A percentile compares a stretch with the other conserved stretches of the same genome.
Conservation (phyloP, 2,329 filamentous ascomycete species). For the Colletotrichum plurivorum region DNA sequence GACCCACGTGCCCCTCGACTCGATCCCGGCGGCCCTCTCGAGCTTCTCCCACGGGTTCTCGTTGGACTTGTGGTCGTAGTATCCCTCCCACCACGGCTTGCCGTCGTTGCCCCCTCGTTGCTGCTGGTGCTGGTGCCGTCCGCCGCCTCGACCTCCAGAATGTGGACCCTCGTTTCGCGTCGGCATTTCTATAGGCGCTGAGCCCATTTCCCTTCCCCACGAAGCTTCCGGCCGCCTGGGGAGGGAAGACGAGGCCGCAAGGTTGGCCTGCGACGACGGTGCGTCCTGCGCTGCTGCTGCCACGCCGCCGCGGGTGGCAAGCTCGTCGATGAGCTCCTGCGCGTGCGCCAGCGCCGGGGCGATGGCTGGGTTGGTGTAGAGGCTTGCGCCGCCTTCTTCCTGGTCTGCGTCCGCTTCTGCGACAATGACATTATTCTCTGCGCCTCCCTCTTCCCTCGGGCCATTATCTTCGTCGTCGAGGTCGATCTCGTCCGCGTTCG, state of each 20-base stretch:
- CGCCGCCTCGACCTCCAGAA: neutral
- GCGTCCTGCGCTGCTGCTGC: neutral
- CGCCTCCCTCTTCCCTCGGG: constrained; percentile 58
- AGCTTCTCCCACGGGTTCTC: constrained; percentile 79
- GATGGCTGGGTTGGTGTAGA: constrained; percentile 22
- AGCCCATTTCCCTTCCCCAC: constrained; percentile 35
- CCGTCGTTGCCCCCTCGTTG: constrained; percentile 11
- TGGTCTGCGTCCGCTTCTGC: constrained; percentile 16
- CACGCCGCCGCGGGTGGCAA: constrained; percentile 11
- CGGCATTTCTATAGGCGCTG: constrained; percentile 20
- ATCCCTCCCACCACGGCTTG: constrained; percentile 73
- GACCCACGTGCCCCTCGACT: constrained; percentile 62
- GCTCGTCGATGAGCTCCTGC: constrained; percentile 37
- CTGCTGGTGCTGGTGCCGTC: neutral
- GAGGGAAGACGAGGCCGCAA: constrained; percentile 28
- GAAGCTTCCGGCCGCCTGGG: constrained; percentile 33
- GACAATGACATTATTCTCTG: neutral
- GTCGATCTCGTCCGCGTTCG: constrained; percentile 62
- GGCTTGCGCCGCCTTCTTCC: constrained; percentile 24
- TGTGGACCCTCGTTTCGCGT: neutral
- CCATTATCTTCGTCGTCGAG: constrained; percentile 63
- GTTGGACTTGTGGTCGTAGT: constrained; percentile 79
- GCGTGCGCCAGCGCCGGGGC: constrained; percentile 39
- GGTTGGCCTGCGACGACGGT: constrained; percentile 15
- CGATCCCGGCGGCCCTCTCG: constrained; percentile 62